Base-by-base conservation (phyloP, 2,329 filamentous ascomycete genomes). In the Pseudogymnoascus pannorum region DNA sequence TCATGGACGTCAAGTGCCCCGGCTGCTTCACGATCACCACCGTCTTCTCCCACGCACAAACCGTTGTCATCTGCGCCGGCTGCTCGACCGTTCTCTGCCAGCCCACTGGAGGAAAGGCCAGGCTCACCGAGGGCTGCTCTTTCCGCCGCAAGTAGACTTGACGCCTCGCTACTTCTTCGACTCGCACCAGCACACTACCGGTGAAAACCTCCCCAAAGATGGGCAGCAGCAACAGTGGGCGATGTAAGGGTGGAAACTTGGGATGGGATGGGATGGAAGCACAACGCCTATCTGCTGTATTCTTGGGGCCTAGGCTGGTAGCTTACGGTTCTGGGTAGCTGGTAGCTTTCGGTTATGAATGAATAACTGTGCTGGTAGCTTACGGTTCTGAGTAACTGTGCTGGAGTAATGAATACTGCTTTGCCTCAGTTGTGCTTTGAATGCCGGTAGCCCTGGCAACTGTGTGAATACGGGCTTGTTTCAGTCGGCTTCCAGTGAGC, bases 1-100 rank as follows among this genome's bases (percentile, higher is more conserved):
- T 99, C 91, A 99, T 99, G 94, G 94, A 99, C 79, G 94, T 99
- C 85, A 99, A 99, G 89, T 99, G 94, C 90, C 94, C 94, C 78
- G 94, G 94, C 76, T 99, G 94, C 91, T 99, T 97, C 89, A 97
- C 92, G 80, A 99, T 99, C 87, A 99, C 94, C 80, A 99, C 94
- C 79, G 94, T 99, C 81, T 99, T 97, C 91, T 97, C 93, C 68
- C 94, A 99, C 87, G 94, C 94, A 80, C 94, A 99, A 87, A 99
- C 94, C 78, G 94, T 99, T 79, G 94, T 99, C 80, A 95, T 97
- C 86, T 99, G 94, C 89, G 92, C 92, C 77, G 94, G 94, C 75
- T 99, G 94, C 91, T 96, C 93, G 75, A 97, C 95, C 74, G 94
- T 99, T 72, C 91, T 99, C 68, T 99, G 94, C 91, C 94, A 99